Evolutionary conservation across 2,329 filamentous ascomycete genomes (phyloP).

Genomic region (Pseudogymnoascus sp.): DNA sequence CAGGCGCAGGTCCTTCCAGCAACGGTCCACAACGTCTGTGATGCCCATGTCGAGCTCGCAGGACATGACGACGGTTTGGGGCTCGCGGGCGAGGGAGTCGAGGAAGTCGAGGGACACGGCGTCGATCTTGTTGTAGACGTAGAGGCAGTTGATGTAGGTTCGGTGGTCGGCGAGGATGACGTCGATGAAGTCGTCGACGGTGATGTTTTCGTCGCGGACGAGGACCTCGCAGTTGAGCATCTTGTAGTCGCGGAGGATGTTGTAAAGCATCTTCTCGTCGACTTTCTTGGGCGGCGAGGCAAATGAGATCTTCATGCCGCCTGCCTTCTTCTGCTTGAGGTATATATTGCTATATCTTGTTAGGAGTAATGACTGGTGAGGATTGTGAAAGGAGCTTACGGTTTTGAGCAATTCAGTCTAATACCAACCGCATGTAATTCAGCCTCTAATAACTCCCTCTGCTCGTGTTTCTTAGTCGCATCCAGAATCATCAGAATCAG

Average conservation of each 20-base stretch:
- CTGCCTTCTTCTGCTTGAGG: conserved; percentile 88
- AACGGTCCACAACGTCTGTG: conserved; percentile 85
- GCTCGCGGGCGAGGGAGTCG: conserved; percentile 84
- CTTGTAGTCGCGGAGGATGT: conserved; percentile 97
- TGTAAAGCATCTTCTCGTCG: conserved; percentile 97
- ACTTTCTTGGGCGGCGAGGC: conserved; percentile 79
- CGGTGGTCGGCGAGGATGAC: conserved; percentile 99
- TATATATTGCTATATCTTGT: conserved; percentile 72
- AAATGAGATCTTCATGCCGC: conserved; percentile 98
- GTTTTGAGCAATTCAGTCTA: conserved; percentile 80
- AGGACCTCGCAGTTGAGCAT: conserved; percentile 96
- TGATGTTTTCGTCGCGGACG: conserved; percentile 87
- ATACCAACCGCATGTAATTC: conserved; percentile 95
- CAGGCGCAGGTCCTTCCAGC: conserved; percentile 86
- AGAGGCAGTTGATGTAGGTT: conserved; percentile 90
- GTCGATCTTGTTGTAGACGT: conserved; percentile 99
- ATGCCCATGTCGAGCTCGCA: conserved; percentile 94
- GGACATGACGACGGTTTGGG: conserved; percentile 92
- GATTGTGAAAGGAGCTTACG: conserved; percentile 46
- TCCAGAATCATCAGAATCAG: conserved; percentile 95
- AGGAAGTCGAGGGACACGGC: conserved; percentile 88
- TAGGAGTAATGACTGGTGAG: conserved; percentile 8
- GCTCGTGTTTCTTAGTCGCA: conserved; percentile 92
- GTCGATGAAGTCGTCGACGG: conserved; percentile 97
- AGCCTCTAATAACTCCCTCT: conserved; percentile 79